Base-by-base conservation (phyloP, 176 grass and related monocot genomes). In the Phoenix dactylifera region DNA sequence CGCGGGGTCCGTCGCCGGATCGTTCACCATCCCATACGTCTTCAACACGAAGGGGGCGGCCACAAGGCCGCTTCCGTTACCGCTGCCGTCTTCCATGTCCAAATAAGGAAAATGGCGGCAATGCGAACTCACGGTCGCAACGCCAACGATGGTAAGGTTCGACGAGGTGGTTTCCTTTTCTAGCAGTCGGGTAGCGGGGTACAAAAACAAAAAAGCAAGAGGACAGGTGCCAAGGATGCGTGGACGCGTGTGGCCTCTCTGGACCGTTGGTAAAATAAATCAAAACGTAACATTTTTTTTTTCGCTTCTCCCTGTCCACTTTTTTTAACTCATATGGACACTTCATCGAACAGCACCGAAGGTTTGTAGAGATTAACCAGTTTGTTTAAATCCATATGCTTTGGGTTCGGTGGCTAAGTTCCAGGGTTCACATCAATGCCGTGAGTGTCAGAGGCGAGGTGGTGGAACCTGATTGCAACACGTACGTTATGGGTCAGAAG, bases 11-110 rank as follows among this genome's bases (percentile, higher is more conserved):
- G 87, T 97, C 4, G 75, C 26, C 3, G 84, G 59, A 53, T 97
- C 92, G 22, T 74, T 82, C 87, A 97, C 87, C 81, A 97, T 90
- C 44, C 70, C 15, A 61, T 97, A 91, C 48, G 84, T 91, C 74
- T 97, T 97, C 9, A 78, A 72, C 57, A 97, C 87, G 74, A 97
- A 91, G 49, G 87, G 83, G 9, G 80, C 80, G 20, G 77, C 80
- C 4, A 54, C 82, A 24, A 35, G 10, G 3, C 6, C 61, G 48
- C 44, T 9, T 29, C 32, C 62, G 24, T 15, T 48, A 1, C 16
- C 71, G 10, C 24, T 49, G 0, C 44, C 16, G 7, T 18, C 44
- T 16, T 53, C 35, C 19, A 19, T 51, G 18, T 23, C 35, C 35
- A 44, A 10, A 44, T 12, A 44, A 44, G 35, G 35, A 44, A 44